Base-by-base conservation (phyloP, 768 basidiomycete species). In the Coprinopsis marcescibilis region DNA sequence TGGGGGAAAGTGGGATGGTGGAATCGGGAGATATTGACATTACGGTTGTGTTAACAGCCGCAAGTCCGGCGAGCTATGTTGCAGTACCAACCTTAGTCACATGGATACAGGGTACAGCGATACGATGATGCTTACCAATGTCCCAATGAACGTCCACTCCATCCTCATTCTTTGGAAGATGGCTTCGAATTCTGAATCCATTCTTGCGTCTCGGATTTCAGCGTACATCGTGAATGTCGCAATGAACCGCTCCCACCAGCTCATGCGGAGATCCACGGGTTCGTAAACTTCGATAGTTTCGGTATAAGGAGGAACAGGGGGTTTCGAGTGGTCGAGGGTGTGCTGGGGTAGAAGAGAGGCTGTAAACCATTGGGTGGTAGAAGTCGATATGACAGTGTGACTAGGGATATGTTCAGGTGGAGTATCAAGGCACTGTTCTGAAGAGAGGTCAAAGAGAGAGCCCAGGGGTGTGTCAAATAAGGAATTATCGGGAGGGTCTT, bases 111-210 rank as follows among this genome's bases (percentile, higher is more conserved):
- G 21, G 12, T 21, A 36, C 40, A 12, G 15, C 7, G 12, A n/a
- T 17, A 21, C 33, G 20, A 21, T n/a, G 19, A 67, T 23, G 24
- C 77, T 53, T 50, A 84, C 78, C 57, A 80, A 65, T 27, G 74
- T 80, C n/a, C 80, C 83, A 13, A 77, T 66, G 36, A 75, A 80
- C 4, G 73, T 75, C 85, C 85, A 87, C 53, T 87, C 85, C 21
- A 65, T 64, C 50, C 76, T 66, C 19, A 85, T 53, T 32, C 77
- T 61, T 2, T 48, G 50, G 38, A 79, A 67, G 2, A 83, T 57
- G 11, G 60, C 60, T 36, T 83, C 79, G 43, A 69, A 82, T 7
- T 80, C 69, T 1, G 71, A 71, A 43, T 79, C 73, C 10, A 53
- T 44, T 2, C 50, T 46, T 3, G 78, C 80, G 17, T 68, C 65